Evolutionary conservation across 129 eudicot genomes (phyloP), one percentile per base, ranked within the genome.

Genomic region (Artemisia tridentata): DNA sequence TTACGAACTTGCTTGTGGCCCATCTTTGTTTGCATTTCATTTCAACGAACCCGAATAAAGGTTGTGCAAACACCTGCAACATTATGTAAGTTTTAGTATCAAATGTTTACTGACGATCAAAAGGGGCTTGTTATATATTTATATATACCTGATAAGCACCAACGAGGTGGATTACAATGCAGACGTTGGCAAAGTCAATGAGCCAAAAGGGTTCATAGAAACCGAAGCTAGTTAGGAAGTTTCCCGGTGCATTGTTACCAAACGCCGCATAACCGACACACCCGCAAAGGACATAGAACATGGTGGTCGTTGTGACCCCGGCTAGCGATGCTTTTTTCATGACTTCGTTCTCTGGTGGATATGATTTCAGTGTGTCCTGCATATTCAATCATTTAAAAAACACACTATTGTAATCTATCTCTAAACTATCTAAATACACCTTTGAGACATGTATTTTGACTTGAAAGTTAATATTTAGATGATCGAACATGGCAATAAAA

Each of bases 151-250:
- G 96, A 58, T 88, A 88, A 12, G 96, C 96, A 14, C 96, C 96
- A 7, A 88, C 65, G 11, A 88, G 87, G 79, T 88, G 96, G 72
- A 88, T 16, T 15, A 87, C 96, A 12, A 88, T 88, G 84, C 86
- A 84, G 3, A 86, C 70, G 34, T 86, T 85, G 72, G 96, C 96
- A 17, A 89, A 75, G 68, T 86, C 96, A 20, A 89, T 51, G 13
- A 89, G 76, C 96, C 96, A 89, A 62, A 72, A 89, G 48, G 92
- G 96, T 62, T 89, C 96, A 50, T 79, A 89, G 72, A 89, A 89
- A 34, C 96, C 96, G 13, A 89, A 89, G 8, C 89, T 92, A 8
- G 96, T 89, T 11, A 89, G 86, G 54, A 89, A 89, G 68, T 89
- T 89, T 1, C 92, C 96, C 0, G 96, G 92, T 31, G 96, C 89